Evolutionary conservation across 2,329 filamentous ascomycete species (phyloP), one percentile per base, ranked within the genome.

Genomic region (Tolypocladium sp.): DNA sequence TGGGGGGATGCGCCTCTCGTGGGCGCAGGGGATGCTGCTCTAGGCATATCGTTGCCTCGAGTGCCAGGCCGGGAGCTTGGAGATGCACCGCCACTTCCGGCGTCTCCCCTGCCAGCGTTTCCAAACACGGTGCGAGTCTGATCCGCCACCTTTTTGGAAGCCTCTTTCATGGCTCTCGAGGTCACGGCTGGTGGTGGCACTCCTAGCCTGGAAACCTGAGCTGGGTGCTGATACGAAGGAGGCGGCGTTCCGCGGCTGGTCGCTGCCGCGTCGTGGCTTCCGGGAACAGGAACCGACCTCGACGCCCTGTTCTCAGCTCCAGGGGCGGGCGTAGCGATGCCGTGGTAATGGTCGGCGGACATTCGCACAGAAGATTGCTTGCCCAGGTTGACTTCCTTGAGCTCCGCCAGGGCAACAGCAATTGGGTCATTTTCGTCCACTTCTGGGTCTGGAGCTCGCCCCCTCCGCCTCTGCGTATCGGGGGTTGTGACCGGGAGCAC

Each of bases 331-430:
- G 93, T 96, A 15, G 90, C 79, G 62, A 99, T 88, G n/a, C 94
- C 93, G 69, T 95, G 91, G 73, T 96, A 97, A 61, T 90, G 87
- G 72, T 99, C 95, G 22, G 92, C 94, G n/a, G 94, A 96, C 61
- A 96, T 85, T n/a, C 95, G 86, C 55, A 84, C 81, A 4, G 87
- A 87, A 8, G 91, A 84, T 66, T 92, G 88, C 74, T 97, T 97
- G 20, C 79, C 82, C 15, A 89, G 79, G 0, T 79, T 81, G 5
- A 92, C 89, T 1, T 88, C 91, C 76, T 96, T 97, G 41, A 99
- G 81, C 68, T 99, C 93, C 13, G 93, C 94, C 9, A 99, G 80
- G 30, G 94, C 95, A 66, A 90, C 83, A 3, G 93, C 94, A 69
- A 99, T 96, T 0, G 94, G 94, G 68, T 99, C 94, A 20, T 82